A percentile compares a stretch with the other conserved stretches of the same genome.
phyloP scores from a whole-genome alignment of 441 rosid species.

The Viola pubescens region DNA sequence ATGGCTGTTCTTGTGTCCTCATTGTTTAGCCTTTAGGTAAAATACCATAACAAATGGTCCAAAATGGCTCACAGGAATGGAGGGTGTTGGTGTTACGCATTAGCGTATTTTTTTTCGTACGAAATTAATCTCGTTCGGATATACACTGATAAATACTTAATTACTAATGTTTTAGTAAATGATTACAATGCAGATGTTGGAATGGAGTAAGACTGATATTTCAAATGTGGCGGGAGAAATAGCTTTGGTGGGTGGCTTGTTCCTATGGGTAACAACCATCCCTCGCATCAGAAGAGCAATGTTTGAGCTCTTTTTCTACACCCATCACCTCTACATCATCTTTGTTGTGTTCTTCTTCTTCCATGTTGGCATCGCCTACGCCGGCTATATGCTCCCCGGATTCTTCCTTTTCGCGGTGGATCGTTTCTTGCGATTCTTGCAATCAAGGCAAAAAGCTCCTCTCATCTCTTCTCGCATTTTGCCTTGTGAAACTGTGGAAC shows the following conservation, averaged over 20 bases:
- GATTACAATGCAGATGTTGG: constrained; percentile 22
- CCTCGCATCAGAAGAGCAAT: constrained; percentile 30
- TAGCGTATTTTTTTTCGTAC: no score
- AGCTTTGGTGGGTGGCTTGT: constrained; percentile 32
- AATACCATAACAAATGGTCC: no score
- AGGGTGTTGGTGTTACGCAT: no score
- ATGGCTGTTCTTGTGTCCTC: background rate
- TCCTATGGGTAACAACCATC: constrained; percentile 43
- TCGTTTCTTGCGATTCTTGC: constrained; percentile 48
- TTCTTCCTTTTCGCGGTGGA: constrained; percentile 55
- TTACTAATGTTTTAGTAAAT: background rate
- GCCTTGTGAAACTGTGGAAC: constrained; percentile 40
- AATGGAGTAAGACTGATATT: constrained; percentile 29
- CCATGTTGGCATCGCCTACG: constrained; percentile 40
- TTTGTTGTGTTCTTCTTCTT: constrained; percentile 40
- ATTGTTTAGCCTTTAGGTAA: no score
- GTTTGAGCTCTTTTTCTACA: constrained; percentile 60
- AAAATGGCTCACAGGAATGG: no score
- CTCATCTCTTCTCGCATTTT: constrained; percentile 38
- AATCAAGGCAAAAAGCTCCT: constrained; percentile 32
- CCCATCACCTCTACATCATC: constrained; percentile 46
- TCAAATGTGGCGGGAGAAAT: constrained; percentile 47
- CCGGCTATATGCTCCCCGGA: constrained; percentile 48
- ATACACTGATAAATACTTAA: no score
- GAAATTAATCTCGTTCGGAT: no score